Evolutionary conservation across 805 yeast species (phyloP).

Genomic region (Candida arabinofermentans): DNA sequence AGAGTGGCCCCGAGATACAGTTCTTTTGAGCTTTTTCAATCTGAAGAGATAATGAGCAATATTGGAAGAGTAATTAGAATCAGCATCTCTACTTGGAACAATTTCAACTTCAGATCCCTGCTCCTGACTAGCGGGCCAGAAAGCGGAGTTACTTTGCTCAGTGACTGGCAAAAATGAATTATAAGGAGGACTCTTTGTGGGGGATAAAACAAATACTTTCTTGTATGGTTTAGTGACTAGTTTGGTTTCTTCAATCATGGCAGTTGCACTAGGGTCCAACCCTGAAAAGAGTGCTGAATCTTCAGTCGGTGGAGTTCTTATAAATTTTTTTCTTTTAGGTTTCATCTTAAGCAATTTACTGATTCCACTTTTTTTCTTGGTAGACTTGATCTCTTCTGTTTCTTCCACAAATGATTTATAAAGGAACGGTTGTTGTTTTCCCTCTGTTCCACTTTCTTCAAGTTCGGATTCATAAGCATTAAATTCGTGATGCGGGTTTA

Average conservation of each 20-base stretch:
- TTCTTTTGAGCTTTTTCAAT: too few species aligned
- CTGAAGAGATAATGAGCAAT: too few species aligned
- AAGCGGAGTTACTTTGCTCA: too few species aligned
- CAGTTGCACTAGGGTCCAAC: neutral
- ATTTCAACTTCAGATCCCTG: too few species aligned
- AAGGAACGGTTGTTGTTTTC: neutral
- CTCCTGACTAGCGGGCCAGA: too few species aligned
- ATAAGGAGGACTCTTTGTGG: neutral
- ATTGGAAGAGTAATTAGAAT: too few species aligned
- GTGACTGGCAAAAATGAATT: neutral
- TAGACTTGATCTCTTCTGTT: neutral
- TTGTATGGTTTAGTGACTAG: neutral
- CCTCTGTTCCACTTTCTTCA: neutral
- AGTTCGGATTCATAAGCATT: too few species aligned
- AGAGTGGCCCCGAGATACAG: too few species aligned
- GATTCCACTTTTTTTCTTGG: neutral
- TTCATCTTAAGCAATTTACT: constrained; percentile 1
- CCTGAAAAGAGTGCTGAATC: neutral
- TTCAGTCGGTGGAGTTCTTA: neutral
- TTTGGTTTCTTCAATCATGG: neutral
- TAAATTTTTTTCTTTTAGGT: constrained; percentile 1
- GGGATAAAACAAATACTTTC: constrained; percentile 1
- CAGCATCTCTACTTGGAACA: too few species aligned
- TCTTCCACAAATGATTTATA: neutral
- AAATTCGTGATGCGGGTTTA: too few species aligned